Conservation (phyloP, 169 alveolate genomes). For the Plasmodium relictum region DNA sequence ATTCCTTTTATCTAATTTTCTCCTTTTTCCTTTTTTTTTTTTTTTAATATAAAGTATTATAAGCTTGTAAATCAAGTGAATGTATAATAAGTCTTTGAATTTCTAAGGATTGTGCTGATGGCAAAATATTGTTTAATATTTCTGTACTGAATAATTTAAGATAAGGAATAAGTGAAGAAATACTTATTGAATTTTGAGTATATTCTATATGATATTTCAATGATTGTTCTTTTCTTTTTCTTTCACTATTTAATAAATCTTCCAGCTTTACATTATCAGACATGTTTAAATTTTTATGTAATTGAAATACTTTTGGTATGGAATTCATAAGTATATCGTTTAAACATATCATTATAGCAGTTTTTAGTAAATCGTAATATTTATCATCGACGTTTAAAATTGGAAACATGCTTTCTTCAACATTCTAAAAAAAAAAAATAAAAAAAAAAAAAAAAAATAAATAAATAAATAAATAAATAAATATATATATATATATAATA, state of each 20-base stretch:
- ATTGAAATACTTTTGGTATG: conserved; percentile 58
- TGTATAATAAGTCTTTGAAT: conserved; percentile 63
- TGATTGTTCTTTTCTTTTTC: conserved; percentile 71
- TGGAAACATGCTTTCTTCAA: conserved; percentile 21
- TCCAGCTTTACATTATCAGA: conserved; percentile 34
- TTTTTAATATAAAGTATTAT: conserved; percentile 39
- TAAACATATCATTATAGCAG: conserved; percentile 70
- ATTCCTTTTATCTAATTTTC: neutral
- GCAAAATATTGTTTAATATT: conserved; percentile 67
- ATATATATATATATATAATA: neutral
- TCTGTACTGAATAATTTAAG: conserved; percentile 74
- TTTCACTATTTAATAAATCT: conserved; percentile 47
- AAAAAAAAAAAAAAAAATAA: conserved; percentile 2
- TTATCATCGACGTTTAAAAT: conserved; percentile 52
- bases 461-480: conserved; percentile 2
- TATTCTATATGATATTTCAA: conserved; percentile 73
- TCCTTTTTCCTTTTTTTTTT: neutral
- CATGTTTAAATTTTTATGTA: conserved; percentile 22
- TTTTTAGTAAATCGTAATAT: conserved; percentile 58
- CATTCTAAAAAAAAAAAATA: conserved; percentile 7
- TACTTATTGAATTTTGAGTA: conserved; percentile 43
- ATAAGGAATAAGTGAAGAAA: conserved; percentile 69
- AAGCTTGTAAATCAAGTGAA: conserved; percentile 70
- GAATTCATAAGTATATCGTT: conserved; percentile 73
- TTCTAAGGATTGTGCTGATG: conserved; percentile 78